A percentile compares a stretch with the other conserved stretches of the same genome.
Evolutionary conservation across 2,329 filamentous ascomycete genomes (phyloP).

Genomic region (Exophiala calicioides): DNA sequence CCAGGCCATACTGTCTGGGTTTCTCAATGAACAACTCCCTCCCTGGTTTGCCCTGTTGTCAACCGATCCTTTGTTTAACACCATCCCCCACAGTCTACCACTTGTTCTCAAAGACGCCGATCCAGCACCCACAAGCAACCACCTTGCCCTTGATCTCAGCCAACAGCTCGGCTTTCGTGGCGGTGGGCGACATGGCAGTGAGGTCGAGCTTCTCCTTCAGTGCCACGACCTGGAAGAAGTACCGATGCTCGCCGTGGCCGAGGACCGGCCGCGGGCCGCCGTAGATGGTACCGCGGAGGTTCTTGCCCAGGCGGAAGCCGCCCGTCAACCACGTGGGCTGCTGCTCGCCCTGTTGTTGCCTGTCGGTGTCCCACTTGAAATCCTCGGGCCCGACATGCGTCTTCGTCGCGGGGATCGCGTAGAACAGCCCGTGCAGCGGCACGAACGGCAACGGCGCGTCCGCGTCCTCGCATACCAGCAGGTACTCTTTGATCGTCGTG

Average conservation of each 20-base stretch:
- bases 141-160: conserved; percentile 51
- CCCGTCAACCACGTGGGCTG: conserved; percentile 35
- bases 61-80: too few relatives aligned
- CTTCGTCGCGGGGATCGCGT: conserved; percentile 41
- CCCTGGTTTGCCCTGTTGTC: too few relatives aligned
- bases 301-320: conserved; percentile 52
- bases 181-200: conserved; percentile 39
- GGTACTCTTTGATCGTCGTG: conserved; percentile 44
- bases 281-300: conserved; percentile 45
- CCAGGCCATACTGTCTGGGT: too few relatives aligned
- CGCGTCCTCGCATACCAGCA: conserved; percentile 51
- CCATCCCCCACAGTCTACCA: conserved; percentile 29
- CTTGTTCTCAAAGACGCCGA: conserved; percentile 48
- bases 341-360: not conserved
- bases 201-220: conserved; percentile 48
- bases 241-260: conserved; percentile 56
- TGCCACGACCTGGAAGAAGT: conserved; percentile 54
- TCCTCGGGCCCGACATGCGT: conserved; percentile 41
- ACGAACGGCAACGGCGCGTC: conserved; percentile 50
- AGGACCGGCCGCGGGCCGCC: conserved; percentile 50
- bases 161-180: conserved; percentile 47
- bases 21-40: not conserved
- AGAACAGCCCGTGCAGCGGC: conserved; percentile 50
- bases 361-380: conserved; percentile 38
- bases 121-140: conserved; percentile 53